Evolutionary conservation across 2,329 filamentous ascomycete species (phyloP).

Genomic region (Coniochaeta pulveracea): DNA sequence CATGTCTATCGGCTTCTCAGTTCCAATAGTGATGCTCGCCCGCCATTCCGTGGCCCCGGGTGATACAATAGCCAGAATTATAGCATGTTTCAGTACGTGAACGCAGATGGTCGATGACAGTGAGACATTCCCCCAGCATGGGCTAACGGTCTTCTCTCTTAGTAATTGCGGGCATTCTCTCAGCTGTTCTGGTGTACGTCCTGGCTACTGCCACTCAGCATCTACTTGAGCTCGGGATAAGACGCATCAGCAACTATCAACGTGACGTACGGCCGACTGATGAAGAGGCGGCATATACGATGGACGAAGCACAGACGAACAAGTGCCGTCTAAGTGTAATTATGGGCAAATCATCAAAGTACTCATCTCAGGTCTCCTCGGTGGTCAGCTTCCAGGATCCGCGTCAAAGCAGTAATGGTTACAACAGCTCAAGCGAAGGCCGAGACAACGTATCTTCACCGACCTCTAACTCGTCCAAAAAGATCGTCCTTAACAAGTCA

Average conservation of each 20-base stretch:
- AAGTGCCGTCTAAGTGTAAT: neutral
- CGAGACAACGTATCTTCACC: no score
- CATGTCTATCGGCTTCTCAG: constrained; percentile 37
- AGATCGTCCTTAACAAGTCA: no score
- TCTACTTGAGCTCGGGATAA: constrained; percentile 5
- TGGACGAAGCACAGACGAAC: neutral
- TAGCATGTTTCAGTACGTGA: constrained; percentile 30
- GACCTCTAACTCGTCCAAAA: no score
- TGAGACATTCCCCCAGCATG: neutral
- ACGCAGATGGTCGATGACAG: neutral
- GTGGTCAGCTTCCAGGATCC: neutral
- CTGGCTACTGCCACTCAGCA: constrained; percentile 16
- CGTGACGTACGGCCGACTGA: neutral
- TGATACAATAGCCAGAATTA: constrained; percentile 27
- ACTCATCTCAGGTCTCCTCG: neutral
- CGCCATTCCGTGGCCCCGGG: constrained; percentile 18
- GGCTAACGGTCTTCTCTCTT: neutral
- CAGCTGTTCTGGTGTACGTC: constrained; percentile 16
- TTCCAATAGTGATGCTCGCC: constrained; percentile 36
- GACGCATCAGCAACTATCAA: neutral
- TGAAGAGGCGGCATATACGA: neutral
- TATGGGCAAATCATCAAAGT: neutral
- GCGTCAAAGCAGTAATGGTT: neutral
- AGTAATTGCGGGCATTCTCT: constrained; percentile 21
- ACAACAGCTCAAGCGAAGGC: no score